These are phyloP conservation scores for Xanthoconium separans DNA, from an alignment of 1,284 basidiomycete species.

Conservation along the genomic window DNA sequence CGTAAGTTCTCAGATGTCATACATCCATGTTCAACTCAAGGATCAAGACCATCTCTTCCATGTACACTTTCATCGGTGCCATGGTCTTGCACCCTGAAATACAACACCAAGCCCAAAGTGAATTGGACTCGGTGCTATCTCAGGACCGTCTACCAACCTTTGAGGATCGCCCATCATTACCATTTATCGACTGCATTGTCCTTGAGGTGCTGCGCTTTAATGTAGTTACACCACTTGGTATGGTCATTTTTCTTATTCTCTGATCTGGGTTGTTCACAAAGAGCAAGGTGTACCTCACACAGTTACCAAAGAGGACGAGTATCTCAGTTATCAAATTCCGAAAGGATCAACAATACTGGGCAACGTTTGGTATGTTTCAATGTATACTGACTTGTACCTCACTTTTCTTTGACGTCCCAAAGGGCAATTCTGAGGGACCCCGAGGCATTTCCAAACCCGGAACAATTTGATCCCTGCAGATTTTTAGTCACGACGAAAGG, in stretches of 20 bases:
- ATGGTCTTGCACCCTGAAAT: conserved; percentile 12
- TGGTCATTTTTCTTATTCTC: not conserved
- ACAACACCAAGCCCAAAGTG: conserved; percentile 11
- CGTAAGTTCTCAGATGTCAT: not conserved
- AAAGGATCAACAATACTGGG: not conserved
- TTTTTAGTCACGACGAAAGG: conserved; percentile 4
- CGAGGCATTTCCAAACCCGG: conserved; percentile 8
- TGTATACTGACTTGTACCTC: not conserved
- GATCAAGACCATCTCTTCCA: conserved; percentile 3
- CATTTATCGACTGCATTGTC: conserved; percentile 12
- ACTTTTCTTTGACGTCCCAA: not conserved
- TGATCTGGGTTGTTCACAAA: not conserved
- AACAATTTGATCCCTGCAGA: conserved; percentile 10
- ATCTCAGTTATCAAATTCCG: conserved; percentile 10
- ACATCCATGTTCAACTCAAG: not conserved
- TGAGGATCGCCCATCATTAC: conserved; percentile 9
- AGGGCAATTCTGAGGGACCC: conserved; percentile 18
- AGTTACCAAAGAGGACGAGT: conserved; percentile 14
- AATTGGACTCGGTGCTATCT: conserved; percentile 12
- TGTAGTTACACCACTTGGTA: conserved; percentile 12
- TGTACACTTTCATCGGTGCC: conserved; percentile 8
- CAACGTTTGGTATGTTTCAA: conserved; percentile 1
- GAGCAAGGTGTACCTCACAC: conserved; percentile 14
- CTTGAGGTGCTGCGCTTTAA: conserved; percentile 15
- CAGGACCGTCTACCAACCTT: conserved; percentile 12